Conservation (phyloP, 1,284 basidiomycete species). For the Mycocalia duriaeana region DNA sequence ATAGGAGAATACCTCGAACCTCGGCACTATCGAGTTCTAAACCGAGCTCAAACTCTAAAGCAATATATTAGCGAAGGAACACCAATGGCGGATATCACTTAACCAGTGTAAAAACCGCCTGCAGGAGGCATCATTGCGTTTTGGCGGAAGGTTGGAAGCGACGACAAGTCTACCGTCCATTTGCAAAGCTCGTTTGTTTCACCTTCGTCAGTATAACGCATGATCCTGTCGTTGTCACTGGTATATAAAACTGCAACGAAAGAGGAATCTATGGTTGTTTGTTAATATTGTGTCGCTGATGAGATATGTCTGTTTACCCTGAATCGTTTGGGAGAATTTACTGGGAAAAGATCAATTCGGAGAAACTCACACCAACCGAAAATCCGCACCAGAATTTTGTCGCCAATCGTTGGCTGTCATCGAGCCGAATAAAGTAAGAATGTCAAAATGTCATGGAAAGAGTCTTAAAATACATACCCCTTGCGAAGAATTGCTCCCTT, state of each 20-base stretch:
- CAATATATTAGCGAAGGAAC: too few relatives aligned
- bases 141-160: conserved; percentile 70
- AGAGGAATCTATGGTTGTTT: conserved; percentile 48
- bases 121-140: conserved; percentile 48
- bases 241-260: conserved; percentile 78
- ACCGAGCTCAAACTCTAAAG: conserved; percentile 72
- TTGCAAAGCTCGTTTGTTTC: conserved; percentile 74
- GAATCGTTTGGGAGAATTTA: conserved; percentile 65
- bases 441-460: conserved; percentile 6
- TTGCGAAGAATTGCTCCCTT: conserved; percentile 81
- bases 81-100: neutral
- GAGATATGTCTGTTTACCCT: conserved; percentile 42
- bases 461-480: conserved; percentile 43
- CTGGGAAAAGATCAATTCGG: conserved; percentile 31
- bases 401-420: conserved; percentile 63
- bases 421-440: conserved; percentile 11
- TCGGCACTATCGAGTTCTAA: conserved; percentile 78
- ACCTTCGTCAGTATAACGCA: conserved; percentile 80
- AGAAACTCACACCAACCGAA: conserved; percentile 5
- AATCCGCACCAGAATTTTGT: conserved; percentile 68
- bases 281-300: neutral
- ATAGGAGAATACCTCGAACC: conserved; percentile 72
- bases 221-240: conserved; percentile 64
- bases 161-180: conserved; percentile 78
- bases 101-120: conserved; percentile 76